These are phyloP conservation scores for Syncephalastrum monosporum DNA, from an alignment of 371 early-diverging fungal species.

Conservation along the genomic window DNA sequence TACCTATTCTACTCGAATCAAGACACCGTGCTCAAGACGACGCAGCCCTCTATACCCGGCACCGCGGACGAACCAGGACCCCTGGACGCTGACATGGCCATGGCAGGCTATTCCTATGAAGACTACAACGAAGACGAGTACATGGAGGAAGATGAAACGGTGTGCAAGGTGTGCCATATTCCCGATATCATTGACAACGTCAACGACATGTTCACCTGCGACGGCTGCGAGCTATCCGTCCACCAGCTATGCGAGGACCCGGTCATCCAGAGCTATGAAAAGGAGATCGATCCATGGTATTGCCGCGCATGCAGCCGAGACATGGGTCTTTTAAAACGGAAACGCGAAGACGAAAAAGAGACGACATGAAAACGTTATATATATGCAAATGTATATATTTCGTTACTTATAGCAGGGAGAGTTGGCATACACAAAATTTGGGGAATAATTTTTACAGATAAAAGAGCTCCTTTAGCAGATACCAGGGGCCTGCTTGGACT, in stretches of 20 bases:
- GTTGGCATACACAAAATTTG: neutral
- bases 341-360: slow-evolving; percentile 15
- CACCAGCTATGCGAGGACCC: slow-evolving; percentile 50
- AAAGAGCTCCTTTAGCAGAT: slow-evolving; percentile 12
- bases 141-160: slow-evolving; percentile 20
- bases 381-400: neutral
- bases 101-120: slow-evolving; percentile 32
- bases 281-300: slow-evolving; percentile 44
- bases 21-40: slow-evolving; percentile 10
- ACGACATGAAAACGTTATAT: slow-evolving; percentile 1
- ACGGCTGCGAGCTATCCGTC: slow-evolving; percentile 37
- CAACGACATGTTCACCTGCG: slow-evolving; percentile 49
- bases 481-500: slow-evolving; percentile 15
- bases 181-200: slow-evolving; percentile 29
- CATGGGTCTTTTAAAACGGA: slow-evolving; percentile 22
- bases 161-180: slow-evolving; percentile 40
- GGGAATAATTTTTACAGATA: neutral
- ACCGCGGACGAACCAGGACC: neutral
- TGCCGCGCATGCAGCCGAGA: slow-evolving; percentile 36
- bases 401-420: neutral
- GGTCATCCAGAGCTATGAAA: slow-evolving; percentile 34
- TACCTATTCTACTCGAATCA: slow-evolving; percentile 42
- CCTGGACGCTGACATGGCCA: slow-evolving; percentile 18
- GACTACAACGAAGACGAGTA: slow-evolving; percentile 9
- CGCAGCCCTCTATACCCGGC: neutral